Base-by-base conservation (phyloP, 169 alveolate species). In the Perkinsus olseni region DNA sequence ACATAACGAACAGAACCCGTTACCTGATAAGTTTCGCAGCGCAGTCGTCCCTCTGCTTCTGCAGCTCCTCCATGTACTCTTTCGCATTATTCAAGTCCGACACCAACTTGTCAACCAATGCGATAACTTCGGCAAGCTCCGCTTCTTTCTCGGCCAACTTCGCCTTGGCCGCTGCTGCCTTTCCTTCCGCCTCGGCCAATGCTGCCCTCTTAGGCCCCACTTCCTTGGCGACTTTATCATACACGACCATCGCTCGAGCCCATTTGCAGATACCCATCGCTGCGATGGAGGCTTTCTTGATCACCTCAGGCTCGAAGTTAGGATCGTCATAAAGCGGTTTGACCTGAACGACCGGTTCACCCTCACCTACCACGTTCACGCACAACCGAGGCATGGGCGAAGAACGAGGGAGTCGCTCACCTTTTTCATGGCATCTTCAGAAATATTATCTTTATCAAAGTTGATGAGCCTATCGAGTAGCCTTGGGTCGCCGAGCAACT, bases 181-280 rank as follows among this genome's bases (percentile, higher is more conserved):
- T 98, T 91, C 98, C 98, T 92, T 96, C 97, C 45, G 98, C 99
- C 93, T 97, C 94, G 82, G 97, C 98, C 92, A 97, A 96, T 94
- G 96, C 97, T 36, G 98, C 99, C 91, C 97, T 98, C 92, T 96
- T 97, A 36, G 97, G 97, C 95, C 97, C 97, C 39, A 97, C 99
- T 91, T 97, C 97, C 96, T 97, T 97, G 62, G 97, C 96, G 91
- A 97, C 98, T 93, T 96, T 96, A 92, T 98, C 98, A 94, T 98
- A 98, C 93, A 97, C 98, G 92, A 96, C 95, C 97, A 98, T 97
- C 92, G 99, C 99, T 20, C 97, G 96, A 8, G 97, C 99, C 99
- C 99, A 98, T 36, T 96, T 96, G 95, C 99, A 97, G 91, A 98
- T 97, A 48, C 99, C 99, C 93, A 96, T 93, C 95, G 99, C 96